phyloP scores from a whole-genome alignment of 805 yeast species.

The Wickerhamiella occidentalis region DNA sequence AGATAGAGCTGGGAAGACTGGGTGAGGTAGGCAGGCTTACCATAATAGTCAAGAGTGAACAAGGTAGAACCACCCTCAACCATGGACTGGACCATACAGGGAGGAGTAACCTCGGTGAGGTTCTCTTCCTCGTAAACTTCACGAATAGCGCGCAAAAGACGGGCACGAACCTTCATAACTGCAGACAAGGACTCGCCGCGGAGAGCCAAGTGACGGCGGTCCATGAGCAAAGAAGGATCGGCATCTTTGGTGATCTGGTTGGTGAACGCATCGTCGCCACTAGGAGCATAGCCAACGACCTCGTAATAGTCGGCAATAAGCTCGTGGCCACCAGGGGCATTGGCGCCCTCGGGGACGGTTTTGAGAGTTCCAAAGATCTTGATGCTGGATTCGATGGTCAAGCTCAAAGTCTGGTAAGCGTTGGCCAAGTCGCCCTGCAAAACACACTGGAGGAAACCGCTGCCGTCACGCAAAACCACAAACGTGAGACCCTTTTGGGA shows the following conservation, averaged over 20 bases:
- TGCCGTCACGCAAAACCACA: constrained; percentile 87
- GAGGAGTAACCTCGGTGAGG: constrained; percentile 88
- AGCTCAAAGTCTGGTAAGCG: constrained; percentile 69
- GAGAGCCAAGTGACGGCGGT: constrained; percentile 88
- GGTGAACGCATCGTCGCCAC: constrained; percentile 90
- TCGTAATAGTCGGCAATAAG: constrained; percentile 81
- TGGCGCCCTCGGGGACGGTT: constrained; percentile 87
- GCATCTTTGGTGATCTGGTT: constrained; percentile 90
- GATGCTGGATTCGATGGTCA: constrained; percentile 83
- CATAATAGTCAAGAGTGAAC: constrained; percentile 86
- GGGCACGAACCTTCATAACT: constrained; percentile 89
- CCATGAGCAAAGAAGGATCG: constrained; percentile 84
- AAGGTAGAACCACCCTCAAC: constrained; percentile 98
- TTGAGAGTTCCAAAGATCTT: constrained; percentile 66
- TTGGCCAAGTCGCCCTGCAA: constrained; percentile 83
- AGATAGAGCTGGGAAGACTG: constrained; percentile 94
- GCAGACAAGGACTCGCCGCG: constrained; percentile 92
- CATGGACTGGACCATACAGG: constrained; percentile 99
- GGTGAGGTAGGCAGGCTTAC: constrained; percentile 91
- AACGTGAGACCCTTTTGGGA: constrained; percentile 85
- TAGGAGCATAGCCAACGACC: constrained; percentile 84
- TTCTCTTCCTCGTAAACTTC: constrained; percentile 63
- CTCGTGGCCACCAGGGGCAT: constrained; percentile 97
- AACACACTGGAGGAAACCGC: constrained; percentile 81
- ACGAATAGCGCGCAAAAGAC: constrained; percentile 61